Evolutionary conservation across 202 grass and related monocot genomes (phyloP).

Genomic region (Carex sylvatica): DNA sequence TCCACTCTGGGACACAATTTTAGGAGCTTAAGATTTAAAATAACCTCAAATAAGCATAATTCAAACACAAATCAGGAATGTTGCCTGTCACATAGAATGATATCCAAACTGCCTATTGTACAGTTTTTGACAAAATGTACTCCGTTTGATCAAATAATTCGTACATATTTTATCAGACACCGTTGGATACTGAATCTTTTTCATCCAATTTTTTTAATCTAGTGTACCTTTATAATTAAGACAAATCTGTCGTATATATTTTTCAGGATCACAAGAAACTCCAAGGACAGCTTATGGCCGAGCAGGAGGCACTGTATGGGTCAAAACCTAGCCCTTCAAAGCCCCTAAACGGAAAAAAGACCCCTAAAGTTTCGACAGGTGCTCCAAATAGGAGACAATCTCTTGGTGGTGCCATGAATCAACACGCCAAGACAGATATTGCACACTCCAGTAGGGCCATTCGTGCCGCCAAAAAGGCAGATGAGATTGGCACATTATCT

Average conservation of each 20-base stretch:
- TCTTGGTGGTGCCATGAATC: constrained; percentile 61
- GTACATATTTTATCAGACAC: neutral
- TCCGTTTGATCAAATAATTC: neutral
- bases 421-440: constrained; percentile 64
- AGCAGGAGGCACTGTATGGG: constrained; percentile 85
- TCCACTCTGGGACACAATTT: constrained; percentile 9
- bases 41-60: neutral
- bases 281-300: constrained; percentile 80
- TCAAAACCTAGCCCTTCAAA: constrained; percentile 95
- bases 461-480: constrained; percentile 66
- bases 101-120: neutral
- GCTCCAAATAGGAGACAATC: constrained; percentile 69
- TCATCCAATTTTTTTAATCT: neutral
- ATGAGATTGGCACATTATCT: constrained; percentile 58
- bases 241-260: neutral
- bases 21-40: neutral
- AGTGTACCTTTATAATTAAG: neutral
- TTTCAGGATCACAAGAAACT: constrained; percentile 94
- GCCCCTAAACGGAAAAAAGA: constrained; percentile 62
- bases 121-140: neutral
- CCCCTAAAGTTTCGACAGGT: constrained; percentile 48
- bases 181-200: neutral
- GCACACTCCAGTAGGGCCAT: constrained; percentile 51
- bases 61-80: neutral
- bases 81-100: neutral